Percentiles rank a stretch among this genome's conserved stretches.
Evolutionary conservation across 306 rosid species (phyloP).

Genomic region (Trifolium fragiferum): DNA sequence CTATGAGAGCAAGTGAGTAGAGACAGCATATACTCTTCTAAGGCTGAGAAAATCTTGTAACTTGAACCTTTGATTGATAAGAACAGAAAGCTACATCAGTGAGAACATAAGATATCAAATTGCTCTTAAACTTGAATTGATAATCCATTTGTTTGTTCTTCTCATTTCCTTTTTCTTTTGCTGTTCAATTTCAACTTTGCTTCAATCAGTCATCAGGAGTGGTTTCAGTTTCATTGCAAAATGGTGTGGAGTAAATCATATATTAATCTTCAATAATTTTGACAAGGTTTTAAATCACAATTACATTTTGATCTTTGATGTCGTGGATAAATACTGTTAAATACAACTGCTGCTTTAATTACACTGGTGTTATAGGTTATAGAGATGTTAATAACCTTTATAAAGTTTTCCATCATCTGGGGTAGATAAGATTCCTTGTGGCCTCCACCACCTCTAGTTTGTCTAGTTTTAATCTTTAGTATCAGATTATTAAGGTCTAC

Average conservation of each 20-base stretch:
- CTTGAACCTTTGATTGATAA: neutral
- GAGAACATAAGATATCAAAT: neutral
- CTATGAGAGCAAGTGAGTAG: neutral
- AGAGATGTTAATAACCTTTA: neutral
- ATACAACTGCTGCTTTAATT: neutral
- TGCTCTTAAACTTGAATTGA: neutral
- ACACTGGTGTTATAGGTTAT: neutral
- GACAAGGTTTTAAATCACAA: constrained; percentile 4
- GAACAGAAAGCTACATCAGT: neutral
- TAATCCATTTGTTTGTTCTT: neutral
- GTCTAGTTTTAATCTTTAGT: constrained; percentile 6
- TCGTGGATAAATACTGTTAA: neutral
- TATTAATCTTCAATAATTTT: neutral
- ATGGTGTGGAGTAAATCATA: neutral
- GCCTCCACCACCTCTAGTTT: neutral
- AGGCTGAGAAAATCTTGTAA: neutral
- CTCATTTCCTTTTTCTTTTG: neutral
- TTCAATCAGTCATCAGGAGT: too few relatives aligned
- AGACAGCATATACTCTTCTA: neutral
- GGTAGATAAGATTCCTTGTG: neutral
- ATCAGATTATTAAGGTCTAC: neutral
- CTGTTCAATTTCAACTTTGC: neutral
- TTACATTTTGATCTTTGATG: neutral
- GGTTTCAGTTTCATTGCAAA: too few relatives aligned
- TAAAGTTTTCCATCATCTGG: neutral